Evolutionary conservation across 1,284 basidiomycete genomes (phyloP), one percentile per base, ranked within the genome.

Genomic region (Athelia sp.): DNA sequence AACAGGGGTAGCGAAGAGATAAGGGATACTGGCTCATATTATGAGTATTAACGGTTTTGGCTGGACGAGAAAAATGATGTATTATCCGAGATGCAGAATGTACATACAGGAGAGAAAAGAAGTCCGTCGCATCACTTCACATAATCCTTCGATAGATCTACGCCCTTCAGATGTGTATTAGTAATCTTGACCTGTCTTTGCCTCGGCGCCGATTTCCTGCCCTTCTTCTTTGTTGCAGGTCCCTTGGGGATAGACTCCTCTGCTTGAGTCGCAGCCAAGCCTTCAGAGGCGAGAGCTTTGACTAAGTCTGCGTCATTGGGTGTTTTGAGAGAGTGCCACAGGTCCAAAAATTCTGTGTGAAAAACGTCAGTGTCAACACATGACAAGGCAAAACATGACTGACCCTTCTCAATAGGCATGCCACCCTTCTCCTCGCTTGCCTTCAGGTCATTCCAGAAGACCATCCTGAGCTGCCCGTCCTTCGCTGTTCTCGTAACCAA

Each of bases 361-460:
- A 21, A 40, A 1, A 49, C 47, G 24, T 48, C 24, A 18, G 36
- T 21, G 35, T 24, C 32, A 14, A 46, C 50, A n/a, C 50, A 36
- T 29, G 54, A 50, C 38, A 52, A 53, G 44, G n/a, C 49, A 50
- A 13, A 13, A 18, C 43, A 47, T 36, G 19, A 51, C 79, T 50
- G 52, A 89, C 92, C 92, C 71, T 92, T 82, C 67, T 95, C 93
- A 9, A 95, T 82, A 17, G 70, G 65, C 60, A 75, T 76, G 2
- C 82, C 85, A 4, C 82, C 89, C 48, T 66, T 76, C 52, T 83
- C 82, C 55, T 90, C 84, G 21, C 77, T 78, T 0, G 84, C 80
- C 56, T 88, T 88, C 43, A 94, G 78, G 62, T 93, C 91, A 59
- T 96, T 95, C 84, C 87, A 93, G 60, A 93, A 95, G 0, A 94